A percentile compares a stretch with the other conserved stretches of the same genome.
phyloP scores from a whole-genome alignment of 2,329 filamentous ascomycete genomes.

The Neopestalotiopsis clavispora region DNA sequence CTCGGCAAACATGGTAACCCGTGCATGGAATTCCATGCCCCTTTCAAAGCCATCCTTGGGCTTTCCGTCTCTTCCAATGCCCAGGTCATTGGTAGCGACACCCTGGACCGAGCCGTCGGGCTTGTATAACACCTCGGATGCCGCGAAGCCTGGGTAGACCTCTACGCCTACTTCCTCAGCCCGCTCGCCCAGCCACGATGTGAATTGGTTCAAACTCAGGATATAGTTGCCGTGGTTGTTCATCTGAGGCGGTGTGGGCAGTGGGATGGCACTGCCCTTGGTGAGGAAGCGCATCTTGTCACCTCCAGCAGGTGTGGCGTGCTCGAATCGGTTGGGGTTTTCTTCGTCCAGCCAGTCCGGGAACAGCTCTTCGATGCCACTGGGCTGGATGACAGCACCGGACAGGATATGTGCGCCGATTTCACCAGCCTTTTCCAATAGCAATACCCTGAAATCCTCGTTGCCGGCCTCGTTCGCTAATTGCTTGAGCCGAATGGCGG shows the following conservation, averaged over 20 bases:
- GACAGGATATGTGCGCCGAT: conserved; percentile 94
- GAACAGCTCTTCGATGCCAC: conserved; percentile 85
- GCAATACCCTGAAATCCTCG: conserved; percentile 90
- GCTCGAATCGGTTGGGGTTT: conserved; percentile 86
- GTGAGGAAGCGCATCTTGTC: conserved; percentile 97
- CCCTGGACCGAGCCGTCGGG: conserved; percentile 87
- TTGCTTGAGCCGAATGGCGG: conserved; percentile 94
- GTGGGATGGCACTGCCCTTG: conserved; percentile 74
- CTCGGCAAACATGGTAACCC: conserved; percentile 89
- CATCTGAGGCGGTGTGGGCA: conserved; percentile 95
- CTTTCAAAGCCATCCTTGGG: conserved; percentile 91
- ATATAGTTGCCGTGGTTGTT: conserved; percentile 98
- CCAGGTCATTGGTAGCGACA: conserved; percentile 94
- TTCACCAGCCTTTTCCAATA: conserved; percentile 95
- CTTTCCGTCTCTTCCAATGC: conserved; percentile 79
- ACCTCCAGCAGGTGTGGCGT: conserved; percentile 79
- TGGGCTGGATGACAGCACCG: conserved; percentile 92
- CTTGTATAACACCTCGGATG: conserved; percentile 88
- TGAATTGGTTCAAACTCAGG: conserved; percentile 91
- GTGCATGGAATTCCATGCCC: conserved; percentile 97
- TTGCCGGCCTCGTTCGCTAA: conserved; percentile 93
- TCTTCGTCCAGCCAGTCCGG: conserved; percentile 91
- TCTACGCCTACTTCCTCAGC: conserved; percentile 98
- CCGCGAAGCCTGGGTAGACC: conserved; percentile 94
- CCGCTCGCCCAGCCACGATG: conserved; percentile 92